Conservation (phyloP, 345 rosid genomes). For the Cochlearia excelsa region DNA sequence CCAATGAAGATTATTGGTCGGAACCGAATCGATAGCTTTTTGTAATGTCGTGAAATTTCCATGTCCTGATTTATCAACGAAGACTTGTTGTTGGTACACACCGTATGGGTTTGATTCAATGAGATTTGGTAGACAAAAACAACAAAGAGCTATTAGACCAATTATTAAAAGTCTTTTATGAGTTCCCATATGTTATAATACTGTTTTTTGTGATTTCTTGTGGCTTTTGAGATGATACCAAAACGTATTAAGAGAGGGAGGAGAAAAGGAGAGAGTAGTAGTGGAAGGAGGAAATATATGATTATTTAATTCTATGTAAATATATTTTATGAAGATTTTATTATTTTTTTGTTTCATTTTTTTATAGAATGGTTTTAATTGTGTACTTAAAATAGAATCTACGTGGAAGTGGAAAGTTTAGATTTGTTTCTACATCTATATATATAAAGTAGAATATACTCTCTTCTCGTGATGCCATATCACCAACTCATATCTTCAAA, state of each 20-base stretch:
- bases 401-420: constrained; percentile 23
- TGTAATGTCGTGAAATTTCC: constrained; percentile 58
- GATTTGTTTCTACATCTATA: constrained; percentile 25
- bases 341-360: constrained; percentile 13
- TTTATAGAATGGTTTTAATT: not conserved
- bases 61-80: constrained; percentile 49
- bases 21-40: constrained; percentile 56
- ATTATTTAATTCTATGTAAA: not conserved
- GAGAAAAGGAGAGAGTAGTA: constrained; percentile 2
- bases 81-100: constrained; percentile 14
- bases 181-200: too few relatives aligned
- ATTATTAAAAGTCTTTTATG: not conserved
- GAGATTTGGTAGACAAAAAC: constrained; percentile 13
- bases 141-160: constrained; percentile 9
- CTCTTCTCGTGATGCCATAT: too few relatives aligned
- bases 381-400: constrained; percentile 12
- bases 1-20: constrained; percentile 48
- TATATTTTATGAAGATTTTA: constrained; percentile 1
- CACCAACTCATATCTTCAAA: too few relatives aligned
- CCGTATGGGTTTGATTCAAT: constrained; percentile 15
- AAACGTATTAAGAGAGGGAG: constrained; percentile 21
- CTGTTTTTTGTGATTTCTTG: not conserved
- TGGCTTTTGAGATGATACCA: constrained; percentile 11
- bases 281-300: not conserved
- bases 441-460: too few relatives aligned